A percentile compares a stretch with the other conserved stretches of the same genome.
Evolutionary conservation across 345 rosid species (phyloP).

Genomic region (Eucalyptus rudis): DNA sequence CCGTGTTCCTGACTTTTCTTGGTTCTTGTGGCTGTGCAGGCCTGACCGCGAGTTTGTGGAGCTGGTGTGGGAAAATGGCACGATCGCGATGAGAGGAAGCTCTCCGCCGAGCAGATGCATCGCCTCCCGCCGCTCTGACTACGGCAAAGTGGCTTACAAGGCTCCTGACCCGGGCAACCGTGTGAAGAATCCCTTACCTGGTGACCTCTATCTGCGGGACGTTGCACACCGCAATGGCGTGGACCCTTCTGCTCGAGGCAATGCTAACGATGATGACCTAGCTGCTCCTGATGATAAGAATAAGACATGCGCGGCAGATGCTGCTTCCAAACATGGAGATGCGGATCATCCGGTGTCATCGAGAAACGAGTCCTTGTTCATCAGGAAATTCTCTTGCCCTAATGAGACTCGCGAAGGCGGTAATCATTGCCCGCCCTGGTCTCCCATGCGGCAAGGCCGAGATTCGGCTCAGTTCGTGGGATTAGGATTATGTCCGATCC

Average conservation of each 20-base stretch:
- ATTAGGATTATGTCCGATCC: background rate
- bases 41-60: conserved; percentile 15
- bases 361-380: background rate
- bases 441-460: background rate
- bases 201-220: background rate
- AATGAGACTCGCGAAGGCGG: background rate
- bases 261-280: background rate
- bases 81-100: background rate
- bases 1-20: background rate
- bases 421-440: background rate
- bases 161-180: background rate
- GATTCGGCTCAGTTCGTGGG: background rate
- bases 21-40: conserved; percentile 15
- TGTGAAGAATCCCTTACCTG: background rate
- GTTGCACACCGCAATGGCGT: background rate
- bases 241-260: background rate
- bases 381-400: background rate
- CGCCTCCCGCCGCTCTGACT: background rate
- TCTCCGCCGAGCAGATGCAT: background rate
- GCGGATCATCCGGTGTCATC: background rate
- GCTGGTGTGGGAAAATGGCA: conserved; percentile 22
- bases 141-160: background rate
- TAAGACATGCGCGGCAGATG: background rate
- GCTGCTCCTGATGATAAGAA: background rate
- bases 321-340: background rate